These are phyloP conservation scores for Amphicarpaea edgeworthii DNA, from an alignment of 306 rosid species.

Conservation along the genomic window DNA sequence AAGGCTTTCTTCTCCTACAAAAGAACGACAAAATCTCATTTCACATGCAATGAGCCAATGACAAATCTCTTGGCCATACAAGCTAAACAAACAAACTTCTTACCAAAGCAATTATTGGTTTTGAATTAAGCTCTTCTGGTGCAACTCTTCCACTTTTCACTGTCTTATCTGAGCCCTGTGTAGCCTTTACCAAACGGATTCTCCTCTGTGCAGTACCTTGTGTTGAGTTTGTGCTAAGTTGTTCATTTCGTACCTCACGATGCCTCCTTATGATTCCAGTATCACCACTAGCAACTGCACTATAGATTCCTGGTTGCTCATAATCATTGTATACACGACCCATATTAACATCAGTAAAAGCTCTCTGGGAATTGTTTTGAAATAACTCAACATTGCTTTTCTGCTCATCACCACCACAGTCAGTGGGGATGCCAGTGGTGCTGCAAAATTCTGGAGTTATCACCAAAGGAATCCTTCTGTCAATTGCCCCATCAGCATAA, in stretches of 20 bases:
- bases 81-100: constrained; percentile 42
- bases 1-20: constrained; percentile 60
- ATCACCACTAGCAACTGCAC: constrained; percentile 33
- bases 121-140: constrained; percentile 51
- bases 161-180: constrained; percentile 26
- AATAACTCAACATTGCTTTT: constrained; percentile 38
- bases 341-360: constrained; percentile 45
- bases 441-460: constrained; percentile 45
- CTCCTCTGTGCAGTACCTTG: constrained; percentile 72
- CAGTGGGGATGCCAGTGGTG: constrained; percentile 25
- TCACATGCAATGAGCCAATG: constrained; percentile 17
- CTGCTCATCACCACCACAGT: constrained; percentile 30
- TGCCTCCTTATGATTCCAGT: constrained; percentile 56
- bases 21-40: constrained; percentile 45
- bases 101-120: constrained; percentile 59
- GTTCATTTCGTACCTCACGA: constrained; percentile 47
- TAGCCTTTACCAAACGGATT: constrained; percentile 43
- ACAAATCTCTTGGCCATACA: constrained; percentile 10
- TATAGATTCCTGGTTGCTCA: constrained; percentile 51
- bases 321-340: constrained; percentile 44
- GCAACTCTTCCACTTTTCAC: constrained; percentile 15
- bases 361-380: constrained; percentile 44
- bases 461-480: constrained; percentile 46
- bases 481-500: constrained; percentile 41
- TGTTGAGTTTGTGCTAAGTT: neutral